Evolutionary conservation across 2,329 filamentous ascomycete species (phyloP).

Genomic region (Penicillium sp.): DNA sequence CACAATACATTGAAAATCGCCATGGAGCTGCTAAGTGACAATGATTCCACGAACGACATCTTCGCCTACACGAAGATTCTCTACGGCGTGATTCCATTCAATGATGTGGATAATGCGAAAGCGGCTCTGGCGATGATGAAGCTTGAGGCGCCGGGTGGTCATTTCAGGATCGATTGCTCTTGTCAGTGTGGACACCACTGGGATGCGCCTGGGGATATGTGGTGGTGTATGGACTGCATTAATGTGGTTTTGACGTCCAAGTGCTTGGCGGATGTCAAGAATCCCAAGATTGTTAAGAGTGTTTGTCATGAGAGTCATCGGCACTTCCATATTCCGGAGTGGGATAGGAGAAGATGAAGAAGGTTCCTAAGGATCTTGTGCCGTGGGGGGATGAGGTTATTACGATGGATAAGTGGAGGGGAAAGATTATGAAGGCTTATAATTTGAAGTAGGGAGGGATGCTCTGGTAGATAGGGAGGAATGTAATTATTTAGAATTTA

Average conservation of each 20-base stretch:
- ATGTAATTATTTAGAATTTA: background rate
- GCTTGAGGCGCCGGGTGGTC: background rate
- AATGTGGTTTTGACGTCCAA: constrained; percentile 21
- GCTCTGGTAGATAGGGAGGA: background rate
- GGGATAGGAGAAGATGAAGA: constrained; percentile 16
- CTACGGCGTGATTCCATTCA: constrained; percentile 18
- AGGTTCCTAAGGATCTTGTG: constrained; percentile 18
- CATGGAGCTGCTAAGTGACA: constrained; percentile 27
- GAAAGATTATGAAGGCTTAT: constrained; percentile 6
- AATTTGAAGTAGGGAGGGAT: background rate
- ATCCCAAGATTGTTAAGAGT: constrained; percentile 23
- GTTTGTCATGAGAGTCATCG: constrained; percentile 23
- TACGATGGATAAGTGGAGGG: constrained; percentile 21
- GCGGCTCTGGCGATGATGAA: constrained; percentile 16
- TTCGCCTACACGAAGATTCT: constrained; percentile 22
- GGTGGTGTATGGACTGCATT: constrained; percentile 26
- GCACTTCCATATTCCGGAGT: constrained; percentile 22
- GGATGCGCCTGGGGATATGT: constrained; percentile 24
- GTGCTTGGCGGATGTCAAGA: constrained; percentile 18
- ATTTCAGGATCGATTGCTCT: constrained; percentile 11
- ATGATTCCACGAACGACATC: constrained; percentile 26
- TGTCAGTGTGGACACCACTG: constrained; percentile 16
- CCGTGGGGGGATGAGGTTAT: constrained; percentile 21
- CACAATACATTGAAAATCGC: constrained; percentile 22
- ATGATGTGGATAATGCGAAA: constrained; percentile 17